Percentiles rank a stretch among this genome's conserved stretches.
Conservation (phyloP, 2,329 filamentous ascomycete species). For the Xylariaceae sp. region DNA sequence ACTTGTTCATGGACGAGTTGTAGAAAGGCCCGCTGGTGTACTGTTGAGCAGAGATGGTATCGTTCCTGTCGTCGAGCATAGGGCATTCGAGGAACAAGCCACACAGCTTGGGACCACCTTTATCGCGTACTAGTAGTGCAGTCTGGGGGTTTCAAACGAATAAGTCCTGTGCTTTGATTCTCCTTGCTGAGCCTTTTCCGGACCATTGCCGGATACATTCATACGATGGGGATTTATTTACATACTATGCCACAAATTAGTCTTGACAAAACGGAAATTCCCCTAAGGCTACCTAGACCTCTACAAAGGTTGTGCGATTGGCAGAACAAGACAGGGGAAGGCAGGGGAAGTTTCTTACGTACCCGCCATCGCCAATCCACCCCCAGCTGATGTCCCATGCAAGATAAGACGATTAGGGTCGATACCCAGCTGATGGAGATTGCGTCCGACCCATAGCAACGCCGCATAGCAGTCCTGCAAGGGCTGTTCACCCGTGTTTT, state of each 20-base stretch:
- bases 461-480: conserved; percentile 37
- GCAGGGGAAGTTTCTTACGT: no score
- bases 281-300: no score
- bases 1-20: conserved; percentile 27
- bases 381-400: conserved; percentile 54
- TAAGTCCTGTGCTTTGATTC: no score
- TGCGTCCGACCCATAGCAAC: conserved; percentile 30
- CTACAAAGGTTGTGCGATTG: no score
- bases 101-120: conserved; percentile 30
- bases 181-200: no score
- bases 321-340: no score
- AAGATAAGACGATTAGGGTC: conserved; percentile 47
- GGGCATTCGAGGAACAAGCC: conserved; percentile 38
- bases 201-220: no score
- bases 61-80: conserved; percentile 40
- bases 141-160: conserved; percentile 20
- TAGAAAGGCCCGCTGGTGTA: conserved; percentile 30
- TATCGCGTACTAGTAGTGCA: conserved; percentile 44
- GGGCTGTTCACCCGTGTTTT: conserved; percentile 26
- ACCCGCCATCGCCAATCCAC: conserved; percentile 49
- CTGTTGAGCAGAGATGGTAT: conserved; percentile 28
- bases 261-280: no score
- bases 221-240: no score
- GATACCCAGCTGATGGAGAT: conserved; percentile 36
- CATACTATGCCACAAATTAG: no score